A percentile compares a stretch with the other conserved stretches of the same genome.
phyloP scores from a whole-genome alignment of 164 flowering plant species.

The Echeveria elegans region DNA sequence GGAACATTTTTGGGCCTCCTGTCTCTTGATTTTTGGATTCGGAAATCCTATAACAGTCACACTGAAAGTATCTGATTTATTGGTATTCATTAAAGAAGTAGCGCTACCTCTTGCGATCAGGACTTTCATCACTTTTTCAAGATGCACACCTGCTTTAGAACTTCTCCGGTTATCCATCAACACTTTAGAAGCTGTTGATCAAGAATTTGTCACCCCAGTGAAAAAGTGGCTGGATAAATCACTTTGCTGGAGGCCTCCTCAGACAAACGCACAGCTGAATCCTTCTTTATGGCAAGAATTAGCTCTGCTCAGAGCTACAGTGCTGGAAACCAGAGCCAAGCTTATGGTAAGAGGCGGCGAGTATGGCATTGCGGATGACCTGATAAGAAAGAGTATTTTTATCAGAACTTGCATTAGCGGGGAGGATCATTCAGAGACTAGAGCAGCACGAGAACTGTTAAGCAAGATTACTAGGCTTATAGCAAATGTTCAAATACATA shows the following conservation, averaged over 20 bases:
- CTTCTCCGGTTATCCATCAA: slow-evolving; percentile 71
- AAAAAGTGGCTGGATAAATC: slow-evolving; percentile 78
- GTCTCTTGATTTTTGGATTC: slow-evolving; percentile 17
- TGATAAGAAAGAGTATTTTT: slow-evolving; percentile 63
- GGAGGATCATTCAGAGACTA: slow-evolving; percentile 68
- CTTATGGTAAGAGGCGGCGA: slow-evolving; percentile 82
- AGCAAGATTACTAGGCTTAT: slow-evolving; percentile 66
- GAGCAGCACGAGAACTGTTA: slow-evolving; percentile 60
- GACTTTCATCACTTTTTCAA: slow-evolving; percentile 63
- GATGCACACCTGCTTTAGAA: slow-evolving; percentile 69
- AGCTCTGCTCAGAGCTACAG: slow-evolving; percentile 60
- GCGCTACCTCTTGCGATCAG: slow-evolving; percentile 46
- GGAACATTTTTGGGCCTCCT: slow-evolving; percentile 20
- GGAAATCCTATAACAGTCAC: slow-evolving; percentile 7
- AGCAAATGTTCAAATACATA: slow-evolving; percentile 44
- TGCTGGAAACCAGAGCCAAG: slow-evolving; percentile 79
- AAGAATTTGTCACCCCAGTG: slow-evolving; percentile 62
- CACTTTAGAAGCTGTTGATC: slow-evolving; percentile 75
- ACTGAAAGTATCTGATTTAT: slow-evolving; percentile 14
- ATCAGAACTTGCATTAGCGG: slow-evolving; percentile 80
- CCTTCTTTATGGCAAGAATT: slow-evolving; percentile 80
- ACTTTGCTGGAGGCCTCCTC: slow-evolving; percentile 66
- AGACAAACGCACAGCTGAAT: slow-evolving; percentile 66
- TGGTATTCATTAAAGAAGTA: slow-evolving; percentile 11
- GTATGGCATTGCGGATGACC: slow-evolving; percentile 73